Evolutionary conservation across 2,329 filamentous ascomycete species (phyloP), one percentile per base, ranked within the genome.

Genomic region (Lachnellula cervina): DNA sequence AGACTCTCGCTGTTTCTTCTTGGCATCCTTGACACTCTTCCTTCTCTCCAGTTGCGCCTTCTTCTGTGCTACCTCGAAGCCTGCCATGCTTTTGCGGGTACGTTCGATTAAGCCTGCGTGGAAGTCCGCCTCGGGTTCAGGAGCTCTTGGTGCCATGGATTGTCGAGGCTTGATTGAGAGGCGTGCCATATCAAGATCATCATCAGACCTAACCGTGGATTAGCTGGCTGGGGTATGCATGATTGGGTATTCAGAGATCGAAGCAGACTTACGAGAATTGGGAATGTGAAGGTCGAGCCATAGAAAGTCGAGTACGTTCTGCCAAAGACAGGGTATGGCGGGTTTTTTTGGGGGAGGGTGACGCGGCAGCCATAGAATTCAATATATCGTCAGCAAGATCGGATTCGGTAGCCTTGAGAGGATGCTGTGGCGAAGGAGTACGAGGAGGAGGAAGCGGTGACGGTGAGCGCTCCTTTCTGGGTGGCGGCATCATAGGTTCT

Each of bases 271-370:
- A 14, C 19, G 63, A 46, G 53, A 67, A 61, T 35, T 67, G 60
- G 4, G 63, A 66, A 16, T 70, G 71, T 1, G 82, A 79, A 47
- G 81, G 75, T 3, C 84, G 77, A 0, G 86, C 83, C 84, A 96
- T 93, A 17, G 89, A 91, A 52, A 90, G 78, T 17, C 88, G 83
- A 0, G 92, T 95, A 48, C 91, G 86, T 67, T 95, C 90, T 4
- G 87, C 80, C 0, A 94, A 78, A 0, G 86, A 85, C 8, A 87
- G 71, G 0, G 77, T 79, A 50, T 82, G 81, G 0, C 81, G 76
- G 0, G 74, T 72, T 62, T 83, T 85, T 44, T 73, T 68, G 0
- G 83, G 83, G 0, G 83, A 85, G 0, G 82, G 81, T 1, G 82
- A 83, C 0, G 76, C 74, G 46, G 76, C 75, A 23, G 77, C 72